Percentiles rank a stretch among this genome's conserved stretches.
phyloP scores from a whole-genome alignment of 2,329 filamentous ascomycete genomes.

The Teratosphaeria gauchensis region DNA sequence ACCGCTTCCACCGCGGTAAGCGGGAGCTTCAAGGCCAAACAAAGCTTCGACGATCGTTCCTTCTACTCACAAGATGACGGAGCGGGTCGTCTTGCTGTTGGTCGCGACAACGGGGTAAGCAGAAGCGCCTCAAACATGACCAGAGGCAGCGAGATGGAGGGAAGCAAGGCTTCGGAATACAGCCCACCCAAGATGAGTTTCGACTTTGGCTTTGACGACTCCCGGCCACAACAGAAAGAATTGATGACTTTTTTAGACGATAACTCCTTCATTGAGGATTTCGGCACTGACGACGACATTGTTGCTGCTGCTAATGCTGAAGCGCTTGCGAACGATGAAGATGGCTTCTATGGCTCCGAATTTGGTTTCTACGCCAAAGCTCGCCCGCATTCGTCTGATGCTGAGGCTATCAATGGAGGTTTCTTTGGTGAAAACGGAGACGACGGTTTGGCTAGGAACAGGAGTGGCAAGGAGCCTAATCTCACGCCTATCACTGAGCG shows the following conservation, averaged over 20 bases:
- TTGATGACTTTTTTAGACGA: constrained; percentile 12
- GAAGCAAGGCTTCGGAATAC: constrained; percentile 9
- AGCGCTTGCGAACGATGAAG: constrained; percentile 80
- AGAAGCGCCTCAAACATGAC: constrained; percentile 7
- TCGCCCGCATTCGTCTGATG: constrained; percentile 30
- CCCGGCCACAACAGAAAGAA: constrained; percentile 23
- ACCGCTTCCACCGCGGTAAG: constrained; percentile 6
- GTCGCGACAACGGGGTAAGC: constrained; percentile 21
- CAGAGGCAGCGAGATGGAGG: constrained; percentile 6
- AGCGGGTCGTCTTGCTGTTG: not conserved
- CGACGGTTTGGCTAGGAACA: constrained; percentile 53
- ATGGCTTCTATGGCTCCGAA: constrained; percentile 91
- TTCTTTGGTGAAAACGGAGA: constrained; percentile 74
- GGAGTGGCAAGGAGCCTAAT: constrained; percentile 77
- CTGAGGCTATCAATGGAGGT: constrained; percentile 65
- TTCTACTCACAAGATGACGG: constrained; percentile 8
- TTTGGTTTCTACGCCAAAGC: constrained; percentile 81
- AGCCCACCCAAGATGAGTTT: constrained; percentile 24
- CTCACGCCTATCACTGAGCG: constrained; percentile 93
- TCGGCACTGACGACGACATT: constrained; percentile 63
- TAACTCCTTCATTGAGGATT: constrained; percentile 21
- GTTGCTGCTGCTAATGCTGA: constrained; percentile 94
- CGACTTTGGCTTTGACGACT: constrained; percentile 37
- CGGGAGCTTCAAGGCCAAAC: not conserved
- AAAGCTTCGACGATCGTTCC: constrained; percentile 6